Evolutionary conservation across 176 grass and related monocot genomes (phyloP).

Genomic region (bread wheat (Triticum aestivum)): DNA sequence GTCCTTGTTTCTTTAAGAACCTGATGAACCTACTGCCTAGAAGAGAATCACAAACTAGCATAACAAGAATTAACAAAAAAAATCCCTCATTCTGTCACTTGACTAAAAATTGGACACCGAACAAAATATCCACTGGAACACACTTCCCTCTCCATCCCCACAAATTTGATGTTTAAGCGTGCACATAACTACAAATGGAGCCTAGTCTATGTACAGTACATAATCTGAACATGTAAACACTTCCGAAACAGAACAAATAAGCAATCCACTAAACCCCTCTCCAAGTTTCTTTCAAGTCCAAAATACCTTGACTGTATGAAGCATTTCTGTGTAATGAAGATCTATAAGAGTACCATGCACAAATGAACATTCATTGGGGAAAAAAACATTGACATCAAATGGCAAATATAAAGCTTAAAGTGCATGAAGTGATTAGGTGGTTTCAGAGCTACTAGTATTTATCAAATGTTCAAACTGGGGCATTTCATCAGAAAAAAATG

Average conservation of each 20-base stretch:
- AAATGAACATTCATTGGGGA: background rate
- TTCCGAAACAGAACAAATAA: background rate
- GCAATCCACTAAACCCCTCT: background rate
- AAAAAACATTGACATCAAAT: background rate
- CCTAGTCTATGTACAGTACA: background rate
- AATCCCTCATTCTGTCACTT: background rate
- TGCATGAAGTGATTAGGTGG: background rate
- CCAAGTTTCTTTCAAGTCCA: background rate
- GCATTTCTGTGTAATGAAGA: background rate
- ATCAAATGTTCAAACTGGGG: background rate
- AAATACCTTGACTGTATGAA: background rate
- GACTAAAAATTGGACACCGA: background rate
- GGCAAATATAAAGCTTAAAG: background rate
- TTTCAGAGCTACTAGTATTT: background rate
- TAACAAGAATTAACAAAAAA: background rate
- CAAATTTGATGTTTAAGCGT: conserved; percentile 4
- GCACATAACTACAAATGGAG: background rate
- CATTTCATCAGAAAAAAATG: background rate
- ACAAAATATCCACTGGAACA: background rate
- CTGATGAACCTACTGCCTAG: background rate
- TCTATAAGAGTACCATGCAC: background rate
- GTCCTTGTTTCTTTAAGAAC: background rate
- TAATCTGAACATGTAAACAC: background rate
- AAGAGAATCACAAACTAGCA: background rate
- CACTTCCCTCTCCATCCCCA: background rate